A percentile compares a stretch with the other conserved stretches of the same genome.
Evolutionary conservation across 2,329 filamentous ascomycete species (phyloP).

Genomic region (Hymenoscyphus fraxineus): DNA sequence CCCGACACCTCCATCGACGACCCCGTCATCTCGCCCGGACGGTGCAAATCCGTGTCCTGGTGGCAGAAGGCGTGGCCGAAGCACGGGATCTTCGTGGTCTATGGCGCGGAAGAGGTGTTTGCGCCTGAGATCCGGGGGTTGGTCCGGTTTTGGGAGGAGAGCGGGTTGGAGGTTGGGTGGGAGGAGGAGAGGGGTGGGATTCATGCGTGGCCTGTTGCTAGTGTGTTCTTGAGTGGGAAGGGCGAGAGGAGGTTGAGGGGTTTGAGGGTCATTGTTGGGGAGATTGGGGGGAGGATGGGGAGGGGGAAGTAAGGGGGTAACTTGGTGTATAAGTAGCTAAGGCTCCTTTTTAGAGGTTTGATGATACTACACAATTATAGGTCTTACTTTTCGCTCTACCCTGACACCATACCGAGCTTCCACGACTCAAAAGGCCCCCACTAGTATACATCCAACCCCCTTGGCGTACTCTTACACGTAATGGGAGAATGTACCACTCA

Average conservation of each 20-base stretch:
- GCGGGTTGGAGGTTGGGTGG: constrained; percentile 45
- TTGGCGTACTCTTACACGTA: no score
- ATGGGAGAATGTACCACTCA: no score
- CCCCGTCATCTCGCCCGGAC: constrained; percentile 64
- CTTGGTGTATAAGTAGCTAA: not conserved
- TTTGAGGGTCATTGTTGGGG: constrained; percentile 41
- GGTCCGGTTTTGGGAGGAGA: constrained; percentile 50
- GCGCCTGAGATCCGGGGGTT: constrained; percentile 64
- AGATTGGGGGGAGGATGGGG: constrained; percentile 22
- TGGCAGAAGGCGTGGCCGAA: constrained; percentile 66
- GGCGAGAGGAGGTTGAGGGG: constrained; percentile 50
- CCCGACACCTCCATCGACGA: constrained; percentile 47
- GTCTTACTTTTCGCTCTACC: no score
- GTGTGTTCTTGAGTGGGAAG: constrained; percentile 49
- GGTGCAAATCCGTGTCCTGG: constrained; percentile 60
- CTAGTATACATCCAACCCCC: no score
- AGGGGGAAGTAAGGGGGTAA: not conserved
- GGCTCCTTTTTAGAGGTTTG: no score
- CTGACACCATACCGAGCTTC: no score
- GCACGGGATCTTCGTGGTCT: constrained; percentile 66
- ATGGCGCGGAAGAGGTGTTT: constrained; percentile 75
- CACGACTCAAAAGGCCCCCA: no score
- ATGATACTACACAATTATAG: no score
- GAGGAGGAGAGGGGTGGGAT: constrained; percentile 61
- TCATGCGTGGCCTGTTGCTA: constrained; percentile 79